phyloP scores from a whole-genome alignment of 164 flowering plant genomes.

The Tinospora cordifolia region DNA sequence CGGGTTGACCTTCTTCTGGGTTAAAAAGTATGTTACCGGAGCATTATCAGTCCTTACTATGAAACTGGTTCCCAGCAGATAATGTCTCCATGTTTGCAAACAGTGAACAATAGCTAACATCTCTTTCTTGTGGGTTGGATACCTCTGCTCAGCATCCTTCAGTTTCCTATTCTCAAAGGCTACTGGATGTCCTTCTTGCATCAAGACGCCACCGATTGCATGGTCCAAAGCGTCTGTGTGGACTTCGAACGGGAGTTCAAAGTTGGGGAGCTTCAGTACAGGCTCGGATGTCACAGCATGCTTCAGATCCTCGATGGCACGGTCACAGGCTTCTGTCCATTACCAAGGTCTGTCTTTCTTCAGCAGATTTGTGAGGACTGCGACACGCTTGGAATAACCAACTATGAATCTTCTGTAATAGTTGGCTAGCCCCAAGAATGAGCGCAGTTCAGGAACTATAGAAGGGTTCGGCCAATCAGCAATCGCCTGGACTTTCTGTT shows the following conservation, averaged over 20 bases:
- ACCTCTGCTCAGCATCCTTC: no score
- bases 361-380: no score
- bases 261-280: not conserved
- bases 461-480: not conserved
- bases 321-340: not conserved
- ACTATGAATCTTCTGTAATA: not conserved
- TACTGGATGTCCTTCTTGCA: no score
- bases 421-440: not conserved
- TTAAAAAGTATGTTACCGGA: no score
- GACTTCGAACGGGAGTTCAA: not conserved
- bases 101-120: not conserved
- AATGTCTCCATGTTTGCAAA: not conserved
- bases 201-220: no score
- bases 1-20: no score
- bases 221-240: slow-evolving; percentile 6
- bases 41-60: not conserved
- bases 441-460: no score
- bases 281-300: not conserved
- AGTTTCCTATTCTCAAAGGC: no score
- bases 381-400: no score
- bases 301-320: slow-evolving; percentile 2
- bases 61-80: not conserved
- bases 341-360: no score
- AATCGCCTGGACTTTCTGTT: no score
- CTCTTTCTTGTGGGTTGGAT: slow-evolving; percentile 9